These are phyloP conservation scores for Panellus pusillus DNA, from an alignment of 768 basidiomycete genomes.

Conservation along the genomic window DNA sequence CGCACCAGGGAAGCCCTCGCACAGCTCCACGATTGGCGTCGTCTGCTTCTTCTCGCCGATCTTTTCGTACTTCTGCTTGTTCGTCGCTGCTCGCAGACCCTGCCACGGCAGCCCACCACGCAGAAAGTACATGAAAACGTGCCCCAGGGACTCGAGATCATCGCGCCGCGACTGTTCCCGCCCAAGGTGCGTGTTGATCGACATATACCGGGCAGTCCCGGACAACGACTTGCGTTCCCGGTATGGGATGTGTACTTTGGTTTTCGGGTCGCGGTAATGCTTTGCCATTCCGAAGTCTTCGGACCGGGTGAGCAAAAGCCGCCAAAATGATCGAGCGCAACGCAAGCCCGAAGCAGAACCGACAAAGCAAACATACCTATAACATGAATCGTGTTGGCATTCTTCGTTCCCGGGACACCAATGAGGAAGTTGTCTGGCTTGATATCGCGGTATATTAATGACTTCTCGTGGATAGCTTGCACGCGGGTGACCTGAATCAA, in stretches of 20 bases:
- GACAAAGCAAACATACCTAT: constrained; percentile 58
- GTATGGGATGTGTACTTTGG: constrained; percentile 98
- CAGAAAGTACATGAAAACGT: constrained; percentile 99
- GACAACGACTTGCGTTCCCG: constrained; percentile 95
- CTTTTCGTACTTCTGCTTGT: constrained; percentile 99
- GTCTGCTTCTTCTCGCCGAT: constrained; percentile 99
- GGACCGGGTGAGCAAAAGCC: constrained; percentile 4
- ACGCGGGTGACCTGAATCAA: constrained; percentile 82
- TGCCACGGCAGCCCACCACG: constrained; percentile 98
- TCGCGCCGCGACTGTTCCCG: constrained; percentile 94
- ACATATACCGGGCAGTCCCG: constrained; percentile 98
- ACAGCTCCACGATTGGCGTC: constrained; percentile 87
- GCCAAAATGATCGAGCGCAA: constrained; percentile 8
- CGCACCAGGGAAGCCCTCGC: constrained; percentile 94
- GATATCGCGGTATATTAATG: constrained; percentile 97
- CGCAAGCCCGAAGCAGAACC: constrained; percentile 1
- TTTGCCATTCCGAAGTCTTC: constrained; percentile 99
- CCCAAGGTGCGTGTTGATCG: constrained; percentile 97
- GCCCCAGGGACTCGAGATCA: constrained; percentile 94
- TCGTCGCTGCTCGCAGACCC: constrained; percentile 94
- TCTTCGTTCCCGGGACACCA: constrained; percentile 90
- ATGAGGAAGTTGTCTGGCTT: constrained; percentile 99
- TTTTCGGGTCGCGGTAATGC: constrained; percentile 97
- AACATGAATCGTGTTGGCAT: constrained; percentile 82
- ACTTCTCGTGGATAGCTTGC: constrained; percentile 97